Conservation (phyloP, 768 basidiomycete genomes). For the Pisolithus orientalis region DNA sequence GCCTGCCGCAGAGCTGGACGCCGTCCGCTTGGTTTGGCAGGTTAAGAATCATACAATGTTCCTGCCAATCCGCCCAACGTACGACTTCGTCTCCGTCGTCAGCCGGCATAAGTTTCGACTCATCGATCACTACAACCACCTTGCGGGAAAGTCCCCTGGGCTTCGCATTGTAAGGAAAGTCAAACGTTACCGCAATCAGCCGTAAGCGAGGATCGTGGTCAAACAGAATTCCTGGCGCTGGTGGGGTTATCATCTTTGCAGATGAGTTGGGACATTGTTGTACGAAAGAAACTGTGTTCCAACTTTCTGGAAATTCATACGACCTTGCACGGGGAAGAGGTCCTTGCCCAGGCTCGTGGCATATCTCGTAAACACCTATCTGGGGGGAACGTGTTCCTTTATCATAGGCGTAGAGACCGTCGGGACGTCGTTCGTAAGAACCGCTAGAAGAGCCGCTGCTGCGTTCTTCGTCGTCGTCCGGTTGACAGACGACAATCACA, state of each 20-base stretch:
- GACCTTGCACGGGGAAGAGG: conserved; percentile 11
- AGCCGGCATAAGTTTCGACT: conserved; percentile 42
- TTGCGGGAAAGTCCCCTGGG: conserved; percentile 29
- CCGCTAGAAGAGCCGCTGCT: conserved; percentile 9
- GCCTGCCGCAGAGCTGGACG: conserved; percentile 24
- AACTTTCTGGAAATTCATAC: conserved; percentile 52
- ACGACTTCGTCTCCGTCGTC: conserved; percentile 40
- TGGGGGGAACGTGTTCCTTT: conserved; percentile 28
- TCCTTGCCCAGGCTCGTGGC: conserved; percentile 3
- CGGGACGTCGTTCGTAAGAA: conserved; percentile 22
- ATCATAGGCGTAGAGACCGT: conserved; percentile 26
- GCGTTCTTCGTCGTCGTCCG: conserved; percentile 28
- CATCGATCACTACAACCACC: conserved; percentile 49
- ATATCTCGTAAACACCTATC: conserved; percentile 19
- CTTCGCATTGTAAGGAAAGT: conserved; percentile 35
- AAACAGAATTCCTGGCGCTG: conserved; percentile 45
- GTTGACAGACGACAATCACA: conserved; percentile 21
- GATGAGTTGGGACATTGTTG: conserved; percentile 45
- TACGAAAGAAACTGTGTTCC: conserved; percentile 38
- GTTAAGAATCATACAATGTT: conserved; percentile 28
- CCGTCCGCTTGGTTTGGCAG: conserved; percentile 25
- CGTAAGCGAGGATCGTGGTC: conserved; percentile 48
- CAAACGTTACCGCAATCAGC: conserved; percentile 36
- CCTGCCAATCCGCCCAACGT: conserved; percentile 53
- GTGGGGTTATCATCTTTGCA: conserved; percentile 29